phyloP scores from a whole-genome alignment of 495 filamentous ascomycete genomes.

The Daldinia childiae region DNA sequence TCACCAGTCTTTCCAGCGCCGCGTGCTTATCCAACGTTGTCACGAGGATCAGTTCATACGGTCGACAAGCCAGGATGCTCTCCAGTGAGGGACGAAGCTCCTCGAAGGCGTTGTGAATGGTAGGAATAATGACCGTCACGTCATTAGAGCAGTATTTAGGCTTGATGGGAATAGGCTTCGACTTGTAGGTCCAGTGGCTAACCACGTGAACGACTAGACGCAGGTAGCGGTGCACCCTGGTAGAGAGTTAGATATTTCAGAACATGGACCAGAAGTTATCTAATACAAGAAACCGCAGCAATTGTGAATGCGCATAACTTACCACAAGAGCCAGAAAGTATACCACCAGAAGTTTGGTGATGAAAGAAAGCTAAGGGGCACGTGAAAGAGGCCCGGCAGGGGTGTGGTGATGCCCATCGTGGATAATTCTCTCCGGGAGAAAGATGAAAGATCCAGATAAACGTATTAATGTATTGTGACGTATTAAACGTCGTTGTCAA shows the following conservation, averaged over 20 bases:
- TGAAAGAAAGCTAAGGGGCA: constrained; percentile 49
- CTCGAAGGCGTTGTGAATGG: constrained; percentile 62
- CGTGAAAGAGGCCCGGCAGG: constrained; percentile 50
- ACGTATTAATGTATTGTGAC: constrained; percentile 27
- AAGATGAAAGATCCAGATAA: constrained; percentile 8
- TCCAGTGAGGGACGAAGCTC: constrained; percentile 61
- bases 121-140: constrained; percentile 66
- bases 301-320: constrained; percentile 34
- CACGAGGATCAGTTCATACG: constrained; percentile 63
- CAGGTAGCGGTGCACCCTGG: constrained; percentile 60
- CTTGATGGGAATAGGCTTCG: constrained; percentile 47
- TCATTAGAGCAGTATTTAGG: constrained; percentile 54
- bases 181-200: constrained; percentile 57
- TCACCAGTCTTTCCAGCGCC: constrained; percentile 55
- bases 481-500: background rate
- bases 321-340: constrained; percentile 57
- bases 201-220: constrained; percentile 58
- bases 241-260: constrained; percentile 29
- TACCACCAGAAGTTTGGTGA: constrained; percentile 49
- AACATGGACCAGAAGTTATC: constrained; percentile 6
- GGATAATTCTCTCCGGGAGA: constrained; percentile 15
- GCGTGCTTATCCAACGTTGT: constrained; percentile 63
- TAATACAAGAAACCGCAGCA: background rate
- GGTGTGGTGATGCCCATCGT: constrained; percentile 46
- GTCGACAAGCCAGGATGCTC: constrained; percentile 64